Base-by-base conservation (phyloP, 176 grass and related monocot species). In the Avena atlantica region DNA sequence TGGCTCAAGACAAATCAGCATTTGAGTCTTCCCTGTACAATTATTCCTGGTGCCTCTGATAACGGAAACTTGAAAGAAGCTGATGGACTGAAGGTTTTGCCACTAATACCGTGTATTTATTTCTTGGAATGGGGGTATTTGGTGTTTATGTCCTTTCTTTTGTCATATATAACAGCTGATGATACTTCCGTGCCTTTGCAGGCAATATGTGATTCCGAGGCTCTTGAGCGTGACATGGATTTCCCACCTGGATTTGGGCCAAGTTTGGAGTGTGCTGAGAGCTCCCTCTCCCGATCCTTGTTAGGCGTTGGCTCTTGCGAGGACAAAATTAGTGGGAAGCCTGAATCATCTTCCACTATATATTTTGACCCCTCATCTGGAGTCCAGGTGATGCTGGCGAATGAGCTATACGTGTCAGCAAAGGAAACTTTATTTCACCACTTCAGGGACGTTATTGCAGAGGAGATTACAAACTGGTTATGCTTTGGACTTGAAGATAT, bases 181-280 rank as follows among this genome's bases (percentile, higher is more conserved):
- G 27, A 53, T 75, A 79, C 37, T 77, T 83, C 10, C 14, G 59
- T 83, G 66, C 20, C 79, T 87, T 90, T 91, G 52, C 86, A 97
- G 90, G 71, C 59, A 51, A 76, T 79, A 64, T 74, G 56, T 90
- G 84, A 89, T 53, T 40, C 57, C 76, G 56, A 83, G 15, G 12
- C 69, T 88, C 74, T 50, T 80, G 83, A 40, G 21, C 48, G 91
- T 40, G 92, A 94, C 34, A 88, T 87, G 61, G 89, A 94, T 74
- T 84, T 92, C 48, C 93, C 93, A 64, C 96, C 96, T 47, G 96
- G 96, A 83, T 98, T 98, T 91, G 93, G 84, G 89, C 86, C 88
- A 73, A 67, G 55, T 44, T 25, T 1, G 44, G 86, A 78, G 63
- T 76, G 50, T 90, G 16, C 74, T 77, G 83, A 89, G 77, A 53